Evolutionary conservation across 225 moss, liverwort and hornwort genomes (phyloP).

Genomic region (Rhytidiadelphus loreus): DNA sequence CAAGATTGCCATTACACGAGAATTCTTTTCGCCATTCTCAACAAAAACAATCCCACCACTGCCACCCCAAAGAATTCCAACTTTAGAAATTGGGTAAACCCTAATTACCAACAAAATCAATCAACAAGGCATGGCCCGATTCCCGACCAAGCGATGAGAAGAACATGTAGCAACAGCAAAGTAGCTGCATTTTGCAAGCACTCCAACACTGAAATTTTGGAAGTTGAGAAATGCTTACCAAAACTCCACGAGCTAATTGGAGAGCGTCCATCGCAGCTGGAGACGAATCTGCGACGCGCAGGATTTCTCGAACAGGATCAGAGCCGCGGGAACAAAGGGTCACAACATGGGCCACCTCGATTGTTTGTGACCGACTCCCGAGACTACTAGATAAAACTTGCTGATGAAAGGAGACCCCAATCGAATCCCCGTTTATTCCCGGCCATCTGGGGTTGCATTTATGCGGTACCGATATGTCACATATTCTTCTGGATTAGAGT

Average conservation of each 20-base stretch:
- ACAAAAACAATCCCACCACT: background rate
- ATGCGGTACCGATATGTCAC: no score
- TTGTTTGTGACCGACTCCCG: background rate
- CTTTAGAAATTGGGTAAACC: background rate
- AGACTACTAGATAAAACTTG: conserved; percentile 1
- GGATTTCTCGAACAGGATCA: background rate
- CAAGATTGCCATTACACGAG: background rate
- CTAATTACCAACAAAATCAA: background rate
- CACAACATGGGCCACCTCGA: background rate
- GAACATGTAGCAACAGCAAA: background rate
- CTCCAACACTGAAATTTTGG: background rate
- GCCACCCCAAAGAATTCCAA: background rate
- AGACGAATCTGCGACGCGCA: no score
- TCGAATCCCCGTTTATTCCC: background rate
- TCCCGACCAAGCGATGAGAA: background rate
- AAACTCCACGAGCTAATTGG: conserved; percentile 10
- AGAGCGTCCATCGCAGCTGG: conserved; percentile 18
- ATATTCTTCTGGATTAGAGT: no score
- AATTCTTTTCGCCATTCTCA: background rate
- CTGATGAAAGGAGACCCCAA: background rate
- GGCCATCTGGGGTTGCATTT: background rate
- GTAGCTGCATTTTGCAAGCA: background rate
- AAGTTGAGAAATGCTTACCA: background rate
- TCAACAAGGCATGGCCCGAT: background rate
- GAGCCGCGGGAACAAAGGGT: background rate